Conservation (phyloP, 2,329 filamentous ascomycete genomes). For the Fusarium xyrophilum region DNA sequence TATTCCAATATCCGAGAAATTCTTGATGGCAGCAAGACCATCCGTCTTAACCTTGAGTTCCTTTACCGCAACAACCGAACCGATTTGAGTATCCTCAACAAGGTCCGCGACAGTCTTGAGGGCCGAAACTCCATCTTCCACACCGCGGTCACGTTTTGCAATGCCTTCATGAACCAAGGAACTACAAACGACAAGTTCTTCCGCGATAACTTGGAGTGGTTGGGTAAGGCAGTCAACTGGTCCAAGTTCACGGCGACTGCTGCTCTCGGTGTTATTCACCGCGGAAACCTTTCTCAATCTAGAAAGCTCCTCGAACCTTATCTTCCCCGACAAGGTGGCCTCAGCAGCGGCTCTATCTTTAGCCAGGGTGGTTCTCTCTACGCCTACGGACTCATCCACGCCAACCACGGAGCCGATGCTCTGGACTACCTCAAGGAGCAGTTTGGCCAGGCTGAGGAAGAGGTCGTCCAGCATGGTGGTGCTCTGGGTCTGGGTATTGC, state of each 20-base stretch:
- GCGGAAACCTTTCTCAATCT: slow-evolving; percentile 91
- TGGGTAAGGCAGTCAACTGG: slow-evolving; percentile 99
- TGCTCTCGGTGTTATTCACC: slow-evolving; percentile 93
- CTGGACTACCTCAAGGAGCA: slow-evolving; percentile 78
- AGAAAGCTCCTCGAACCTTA: slow-evolving; percentile 95
- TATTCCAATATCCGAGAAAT: slow-evolving; percentile 71
- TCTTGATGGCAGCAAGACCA: slow-evolving; percentile 89
- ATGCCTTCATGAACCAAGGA: slow-evolving; percentile 99
- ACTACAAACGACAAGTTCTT: slow-evolving; percentile 99
- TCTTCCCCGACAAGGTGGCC: slow-evolving; percentile 77
- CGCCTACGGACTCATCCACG: slow-evolving; percentile 93
- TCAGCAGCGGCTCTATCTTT: slow-evolving; percentile 85
- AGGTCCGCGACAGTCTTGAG: slow-evolving; percentile 93
- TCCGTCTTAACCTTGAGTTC: slow-evolving; percentile 95
- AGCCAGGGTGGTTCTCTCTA: slow-evolving; percentile 96
- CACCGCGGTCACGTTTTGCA: slow-evolving; percentile 94
- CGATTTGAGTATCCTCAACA: slow-evolving; percentile 91
- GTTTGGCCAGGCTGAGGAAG: slow-evolving; percentile 79
- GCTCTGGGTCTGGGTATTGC: slow-evolving; percentile 94
- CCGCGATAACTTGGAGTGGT: slow-evolving; percentile 95
- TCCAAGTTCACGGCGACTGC: slow-evolving; percentile 98
- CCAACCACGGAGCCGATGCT: slow-evolving; percentile 94
- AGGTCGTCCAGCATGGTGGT: slow-evolving; percentile 96
- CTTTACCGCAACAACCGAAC: slow-evolving; percentile 94
- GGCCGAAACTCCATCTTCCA: slow-evolving; percentile 98